Evolutionary conservation across 352 stramenopile genomes (phyloP).

Genomic region (Pythium rishiriense): DNA sequence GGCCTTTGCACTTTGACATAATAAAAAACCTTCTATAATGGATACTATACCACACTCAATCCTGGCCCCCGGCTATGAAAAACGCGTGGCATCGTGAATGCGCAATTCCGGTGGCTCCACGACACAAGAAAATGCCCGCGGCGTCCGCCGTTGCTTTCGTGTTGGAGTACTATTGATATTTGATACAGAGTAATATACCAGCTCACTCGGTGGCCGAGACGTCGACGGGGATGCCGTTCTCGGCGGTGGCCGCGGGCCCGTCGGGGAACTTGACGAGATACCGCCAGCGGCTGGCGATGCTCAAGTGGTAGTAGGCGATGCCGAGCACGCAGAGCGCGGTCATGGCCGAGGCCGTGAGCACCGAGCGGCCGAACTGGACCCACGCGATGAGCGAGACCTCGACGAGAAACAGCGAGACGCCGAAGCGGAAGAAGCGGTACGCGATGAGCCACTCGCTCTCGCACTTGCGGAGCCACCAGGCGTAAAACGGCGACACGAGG

Average conservation of each 20-base stretch:
- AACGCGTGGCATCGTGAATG: constrained; percentile 22
- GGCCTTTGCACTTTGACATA: too few species aligned
- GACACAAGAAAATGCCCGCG: constrained; percentile 32
- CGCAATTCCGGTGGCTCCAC: constrained; percentile 15
- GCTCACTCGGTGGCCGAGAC: background rate
- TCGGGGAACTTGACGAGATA: constrained; percentile 71
- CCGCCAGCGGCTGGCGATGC: constrained; percentile 68
- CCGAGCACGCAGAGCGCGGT: constrained; percentile 45
- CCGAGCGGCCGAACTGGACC: constrained; percentile 59
- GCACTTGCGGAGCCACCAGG: constrained; percentile 70
- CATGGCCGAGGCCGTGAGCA: constrained; percentile 42
- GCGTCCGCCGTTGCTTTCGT: background rate
- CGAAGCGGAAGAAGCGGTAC: constrained; percentile 64
- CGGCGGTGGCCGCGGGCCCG: background rate
- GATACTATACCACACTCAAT: constrained; percentile 1
- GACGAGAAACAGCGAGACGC: constrained; percentile 63
- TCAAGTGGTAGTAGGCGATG: constrained; percentile 67
- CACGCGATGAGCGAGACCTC: constrained; percentile 56
- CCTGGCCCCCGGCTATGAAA: background rate
- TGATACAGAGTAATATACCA: too few species aligned
- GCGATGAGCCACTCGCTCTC: constrained; percentile 75
- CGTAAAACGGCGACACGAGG: constrained; percentile 62
- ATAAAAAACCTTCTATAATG: background rate
- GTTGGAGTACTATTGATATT: too few species aligned
- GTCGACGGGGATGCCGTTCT: background rate